Conservation (phyloP, 129 eudicot species). For the Centaurea solstitialis region DNA sequence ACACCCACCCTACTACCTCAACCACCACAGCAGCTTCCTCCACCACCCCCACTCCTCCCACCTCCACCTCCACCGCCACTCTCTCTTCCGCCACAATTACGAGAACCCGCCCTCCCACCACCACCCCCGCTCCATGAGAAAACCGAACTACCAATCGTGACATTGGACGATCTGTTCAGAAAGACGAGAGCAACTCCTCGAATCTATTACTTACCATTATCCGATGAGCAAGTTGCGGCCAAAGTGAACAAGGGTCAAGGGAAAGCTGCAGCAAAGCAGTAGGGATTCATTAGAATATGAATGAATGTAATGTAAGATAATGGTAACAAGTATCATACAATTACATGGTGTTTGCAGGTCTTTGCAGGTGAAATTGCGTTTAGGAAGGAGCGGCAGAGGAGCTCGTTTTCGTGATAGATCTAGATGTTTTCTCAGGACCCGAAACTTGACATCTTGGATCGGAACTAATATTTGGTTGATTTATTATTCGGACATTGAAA, state of each 20-base stretch:
- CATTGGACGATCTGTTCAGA: constrained; percentile 69
- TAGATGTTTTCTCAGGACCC: constrained; percentile 23
- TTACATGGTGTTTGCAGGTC: constrained; percentile 70
- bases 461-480: not conserved
- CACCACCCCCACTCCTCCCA: constrained; percentile 29
- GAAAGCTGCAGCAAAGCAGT: constrained; percentile 42
- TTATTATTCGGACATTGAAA: constrained; percentile 5
- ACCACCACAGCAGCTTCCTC: constrained; percentile 33
- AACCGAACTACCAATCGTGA: constrained; percentile 51
- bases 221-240: constrained; percentile 57
- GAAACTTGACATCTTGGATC: not conserved
- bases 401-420: constrained; percentile 39
- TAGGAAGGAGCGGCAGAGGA: constrained; percentile 41
- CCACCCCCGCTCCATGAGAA: constrained; percentile 45
- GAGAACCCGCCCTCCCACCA: constrained; percentile 28
- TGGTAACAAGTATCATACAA: constrained; percentile 59
- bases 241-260: constrained; percentile 41
- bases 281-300: constrained; percentile 42
- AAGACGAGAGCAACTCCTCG: constrained; percentile 69
- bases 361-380: constrained; percentile 46
- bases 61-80: constrained; percentile 45
- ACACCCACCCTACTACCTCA: constrained; percentile 1
- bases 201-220: constrained; percentile 63
- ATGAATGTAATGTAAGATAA: constrained; percentile 44
- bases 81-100: constrained; percentile 20